phyloP scores from a whole-genome alignment of 2,329 filamentous ascomycete species.

The Fusarium vanettenii region DNA sequence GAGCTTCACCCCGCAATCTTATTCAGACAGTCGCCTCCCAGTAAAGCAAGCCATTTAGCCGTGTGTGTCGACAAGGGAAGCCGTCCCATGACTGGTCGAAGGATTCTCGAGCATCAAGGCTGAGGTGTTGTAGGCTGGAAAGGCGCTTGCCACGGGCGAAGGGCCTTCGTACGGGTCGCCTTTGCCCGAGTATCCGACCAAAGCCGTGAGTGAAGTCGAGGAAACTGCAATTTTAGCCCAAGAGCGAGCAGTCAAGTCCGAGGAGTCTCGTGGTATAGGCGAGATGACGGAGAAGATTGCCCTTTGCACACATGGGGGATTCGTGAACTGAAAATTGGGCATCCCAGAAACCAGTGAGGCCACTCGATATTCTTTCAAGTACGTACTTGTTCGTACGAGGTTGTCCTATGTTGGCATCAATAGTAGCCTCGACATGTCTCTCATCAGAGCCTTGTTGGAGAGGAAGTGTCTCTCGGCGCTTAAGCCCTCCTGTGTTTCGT shows the following conservation, averaged over 20 bases:
- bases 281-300: background rate
- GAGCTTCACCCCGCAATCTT: slow-evolving; percentile 21
- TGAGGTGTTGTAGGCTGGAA: background rate
- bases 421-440: background rate
- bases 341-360: background rate
- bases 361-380: background rate
- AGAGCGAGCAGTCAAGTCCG: background rate
- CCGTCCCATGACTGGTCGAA: background rate
- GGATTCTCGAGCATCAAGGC: background rate
- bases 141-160: background rate
- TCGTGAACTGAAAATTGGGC: slow-evolving; percentile 7
- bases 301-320: background rate
- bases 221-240: background rate
- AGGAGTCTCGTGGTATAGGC: background rate
- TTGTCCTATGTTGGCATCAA: background rate
- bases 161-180: background rate
- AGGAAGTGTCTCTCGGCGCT: background rate
- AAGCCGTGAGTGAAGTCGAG: background rate
- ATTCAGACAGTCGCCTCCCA: slow-evolving; percentile 13
- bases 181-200: background rate
- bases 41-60: slow-evolving; percentile 22
- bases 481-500: background rate
- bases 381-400: background rate
- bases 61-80: slow-evolving; percentile 5
- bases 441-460: background rate